These are phyloP conservation scores for Cutaneotrichosporon spelunceum DNA, from an alignment of 1,284 basidiomycete genomes.

Conservation along the genomic window DNA sequence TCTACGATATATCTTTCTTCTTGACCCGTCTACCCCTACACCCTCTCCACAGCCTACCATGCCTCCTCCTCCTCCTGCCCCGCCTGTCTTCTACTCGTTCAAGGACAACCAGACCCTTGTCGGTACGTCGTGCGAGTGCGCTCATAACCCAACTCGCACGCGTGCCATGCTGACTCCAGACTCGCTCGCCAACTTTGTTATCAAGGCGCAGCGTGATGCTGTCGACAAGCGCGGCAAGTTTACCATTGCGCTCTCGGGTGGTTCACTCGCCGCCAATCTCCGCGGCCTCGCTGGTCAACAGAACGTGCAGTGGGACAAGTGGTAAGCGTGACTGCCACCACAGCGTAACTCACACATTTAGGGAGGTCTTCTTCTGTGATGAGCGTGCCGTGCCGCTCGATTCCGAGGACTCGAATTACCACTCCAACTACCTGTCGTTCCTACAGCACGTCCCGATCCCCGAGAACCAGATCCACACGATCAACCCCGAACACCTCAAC, in stretches of 20 bases:
- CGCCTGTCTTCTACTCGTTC: conserved; percentile 76
- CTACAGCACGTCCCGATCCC: conserved; percentile 80
- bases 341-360: conserved; percentile 47
- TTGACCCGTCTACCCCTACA: not conserved
- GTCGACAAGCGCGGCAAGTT: conserved; percentile 89
- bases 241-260: conserved; percentile 89
- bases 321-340: conserved; percentile 49
- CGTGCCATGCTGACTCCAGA: conserved; percentile 33
- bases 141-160: too few species aligned
- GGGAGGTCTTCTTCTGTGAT: conserved; percentile 98
- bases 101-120: conserved; percentile 60
- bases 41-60: conserved; percentile 27
- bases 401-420: conserved; percentile 90
- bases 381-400: conserved; percentile 93
- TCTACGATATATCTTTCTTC: not conserved
- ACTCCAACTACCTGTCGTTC: conserved; percentile 70
- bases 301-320: conserved; percentile 69
- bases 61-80: conserved; percentile 54
- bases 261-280: conserved; percentile 84
- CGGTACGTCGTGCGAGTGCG: conserved; percentile 29
- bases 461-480: conserved; percentile 73
- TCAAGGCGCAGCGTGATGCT: conserved; percentile 88
- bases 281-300: conserved; percentile 68
- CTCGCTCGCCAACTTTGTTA: conserved; percentile 77
- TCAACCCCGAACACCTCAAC: conserved; percentile 68